Evolutionary conservation across 352 stramenopile species (phyloP).

Genomic region (Pythium angustatum): DNA sequence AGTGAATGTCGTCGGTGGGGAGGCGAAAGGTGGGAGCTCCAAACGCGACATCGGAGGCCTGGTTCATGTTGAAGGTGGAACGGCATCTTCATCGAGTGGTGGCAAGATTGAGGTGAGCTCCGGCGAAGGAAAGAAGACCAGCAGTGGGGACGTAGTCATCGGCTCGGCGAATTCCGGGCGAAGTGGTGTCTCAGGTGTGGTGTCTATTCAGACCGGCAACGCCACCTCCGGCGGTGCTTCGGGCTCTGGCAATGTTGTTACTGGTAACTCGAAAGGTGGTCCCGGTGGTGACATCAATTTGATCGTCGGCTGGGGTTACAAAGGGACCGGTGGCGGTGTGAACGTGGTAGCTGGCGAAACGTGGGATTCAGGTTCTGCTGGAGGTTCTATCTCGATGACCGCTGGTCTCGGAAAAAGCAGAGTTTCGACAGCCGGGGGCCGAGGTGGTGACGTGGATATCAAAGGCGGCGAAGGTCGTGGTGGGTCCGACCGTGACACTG

Average conservation of each 20-base stretch:
- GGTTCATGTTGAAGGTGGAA: conserved; percentile 62
- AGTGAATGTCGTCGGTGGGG: conserved; percentile 55
- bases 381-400: conserved; percentile 51
- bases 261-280: conserved; percentile 70
- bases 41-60: conserved; percentile 52
- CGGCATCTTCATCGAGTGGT: conserved; percentile 48
- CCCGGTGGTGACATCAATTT: conserved; percentile 78
- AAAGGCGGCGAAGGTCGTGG: conserved; percentile 58
- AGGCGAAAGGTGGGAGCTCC: conserved; percentile 48
- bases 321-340: conserved; percentile 83
- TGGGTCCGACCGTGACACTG: conserved; percentile 40
- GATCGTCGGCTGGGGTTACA: conserved; percentile 79
- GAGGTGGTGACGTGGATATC: conserved; percentile 57
- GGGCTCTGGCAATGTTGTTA: conserved; percentile 72
- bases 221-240: conserved; percentile 51
- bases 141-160: conserved; percentile 66
- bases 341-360: conserved; percentile 65
- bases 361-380: conserved; percentile 38
- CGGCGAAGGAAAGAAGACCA: conserved; percentile 44
- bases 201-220: conserved; percentile 73
- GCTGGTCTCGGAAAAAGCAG: conserved; percentile 51
- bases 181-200: conserved; percentile 78
- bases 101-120: conserved; percentile 66
- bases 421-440: conserved; percentile 48
- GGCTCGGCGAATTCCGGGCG: conserved; percentile 67